Base-by-base conservation (phyloP, 495 filamentous ascomycete genomes). In the Talaromyces nanjingensis region DNA sequence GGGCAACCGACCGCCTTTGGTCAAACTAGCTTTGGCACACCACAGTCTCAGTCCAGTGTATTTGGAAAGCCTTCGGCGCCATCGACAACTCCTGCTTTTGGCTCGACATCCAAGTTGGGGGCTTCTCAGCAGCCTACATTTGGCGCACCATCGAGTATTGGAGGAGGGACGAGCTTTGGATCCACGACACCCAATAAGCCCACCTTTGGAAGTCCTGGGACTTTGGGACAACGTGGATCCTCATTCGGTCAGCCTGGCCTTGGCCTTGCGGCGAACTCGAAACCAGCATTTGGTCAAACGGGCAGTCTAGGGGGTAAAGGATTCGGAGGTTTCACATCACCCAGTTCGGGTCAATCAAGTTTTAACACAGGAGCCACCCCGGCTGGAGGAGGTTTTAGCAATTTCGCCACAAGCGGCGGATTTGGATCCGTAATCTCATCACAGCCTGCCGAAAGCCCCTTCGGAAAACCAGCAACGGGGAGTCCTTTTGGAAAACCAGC, bases 241-340 rank as follows among this genome's bases (percentile, higher is more conserved):
- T 58, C 70, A 60, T 77, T 80, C 56, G 77, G 76, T 18, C 64
- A 74, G 55, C 68, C 72, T 42, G 70, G 76, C 55, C 87, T 90
- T 65, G 84, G 77, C 1, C 75, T 79, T 0, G 74, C 79, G 47
- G 64, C 73, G 12, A 70, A 65, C n/a, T 59, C 70, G 6, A 63
- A 70, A 29, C 69, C 75, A 49, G 29, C 70, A 6, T 81, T 84
- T 59, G 81, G 77, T 27, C 71, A 79, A 63, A 64, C 76, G 20
- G 72, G 66, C 33, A 66, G 64, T 62, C 65, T 74, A 12, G 20
- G 29, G 5, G 63, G 63, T 7, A 53, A 59, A 60, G 63, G 63
- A 14, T 64, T 64, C 18, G 24, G 63, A 20, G 53, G 25, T 24
- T 59, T 64, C 56, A 14, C 56, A 5, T 64, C 63, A 6, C 14